Percentiles rank a stretch among this genome's conserved stretches.
Evolutionary conservation across 129 eudicot species (phyloP).

Genomic region (Oenanthe sinensis): DNA sequence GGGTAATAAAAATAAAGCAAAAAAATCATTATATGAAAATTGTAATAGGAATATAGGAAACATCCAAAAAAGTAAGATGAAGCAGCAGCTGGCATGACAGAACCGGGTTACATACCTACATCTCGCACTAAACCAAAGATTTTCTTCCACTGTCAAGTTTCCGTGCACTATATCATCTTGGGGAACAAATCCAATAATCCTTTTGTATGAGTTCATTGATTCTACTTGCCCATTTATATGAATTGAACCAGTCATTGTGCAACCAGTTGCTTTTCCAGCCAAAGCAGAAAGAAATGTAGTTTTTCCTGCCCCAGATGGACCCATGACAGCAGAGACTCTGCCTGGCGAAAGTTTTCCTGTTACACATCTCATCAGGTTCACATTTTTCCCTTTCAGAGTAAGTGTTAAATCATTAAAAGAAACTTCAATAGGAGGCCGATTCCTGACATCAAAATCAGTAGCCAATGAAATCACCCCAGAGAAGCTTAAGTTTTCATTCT

Average conservation of each 20-base stretch:
- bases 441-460: conserved; percentile 36
- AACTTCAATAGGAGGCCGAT: conserved; percentile 73
- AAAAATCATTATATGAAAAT: neutral
- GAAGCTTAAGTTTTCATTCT: conserved; percentile 45
- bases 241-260: conserved; percentile 63
- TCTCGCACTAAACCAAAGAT: conserved; percentile 88
- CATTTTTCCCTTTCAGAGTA: conserved; percentile 77
- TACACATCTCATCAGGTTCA: conserved; percentile 66
- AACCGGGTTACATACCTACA: conserved; percentile 55
- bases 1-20: neutral
- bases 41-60: neutral
- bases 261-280: conserved; percentile 81
- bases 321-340: conserved; percentile 94
- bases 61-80: neutral
- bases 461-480: conserved; percentile 79
- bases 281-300: conserved; percentile 90
- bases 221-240: conserved; percentile 73
- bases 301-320: conserved; percentile 99
- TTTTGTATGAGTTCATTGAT: conserved; percentile 68
- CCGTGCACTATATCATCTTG: conserved; percentile 99
- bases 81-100: neutral
- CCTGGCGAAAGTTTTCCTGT: conserved; percentile 83
- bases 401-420: conserved; percentile 73
- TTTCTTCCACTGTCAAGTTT: conserved; percentile 89
- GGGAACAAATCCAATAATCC: conserved; percentile 86